Conservation (phyloP, 2,329 filamentous ascomycete genomes). For the Xylariales sp. region DNA sequence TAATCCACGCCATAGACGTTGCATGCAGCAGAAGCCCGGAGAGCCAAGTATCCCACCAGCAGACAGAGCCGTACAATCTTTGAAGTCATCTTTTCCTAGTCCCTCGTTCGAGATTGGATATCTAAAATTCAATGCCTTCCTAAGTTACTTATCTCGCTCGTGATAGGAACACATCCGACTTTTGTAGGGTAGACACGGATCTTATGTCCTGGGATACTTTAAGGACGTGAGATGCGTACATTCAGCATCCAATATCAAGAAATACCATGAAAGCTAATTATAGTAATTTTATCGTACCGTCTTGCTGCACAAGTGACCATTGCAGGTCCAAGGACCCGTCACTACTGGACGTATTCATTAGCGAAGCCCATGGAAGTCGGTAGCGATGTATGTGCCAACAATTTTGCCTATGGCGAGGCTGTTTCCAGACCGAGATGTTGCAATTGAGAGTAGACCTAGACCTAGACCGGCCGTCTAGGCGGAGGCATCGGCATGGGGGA, state of each 20-base stretch:
- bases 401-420: conserved; percentile 20
- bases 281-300: conserved; percentile 15
- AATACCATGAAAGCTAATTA: conserved; percentile 30
- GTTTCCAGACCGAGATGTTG: conserved; percentile 11
- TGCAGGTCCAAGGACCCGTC: conserved; percentile 24
- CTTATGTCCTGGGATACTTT: background rate
- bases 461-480: conserved; percentile 5
- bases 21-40: conserved; percentile 44
- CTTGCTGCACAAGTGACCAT: conserved; percentile 5
- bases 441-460: conserved; percentile 20
- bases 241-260: conserved; percentile 17
- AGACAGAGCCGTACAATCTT: conserved; percentile 31
- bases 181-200: conserved; percentile 12
- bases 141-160: conserved; percentile 7
- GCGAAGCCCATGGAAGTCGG: conserved; percentile 11
- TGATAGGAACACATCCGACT: conserved; percentile 7
- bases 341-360: conserved; percentile 9
- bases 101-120: background rate
- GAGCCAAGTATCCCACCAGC: conserved; percentile 33
- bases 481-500: background rate
- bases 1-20: conserved; percentile 54
- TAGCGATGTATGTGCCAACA: background rate
- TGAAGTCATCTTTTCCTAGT: conserved; percentile 35
- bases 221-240: background rate
- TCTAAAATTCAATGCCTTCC: background rate